Evolutionary conservation across 2,329 filamentous ascomycete genomes (phyloP).

Genomic region (Penicillium expansum): DNA sequence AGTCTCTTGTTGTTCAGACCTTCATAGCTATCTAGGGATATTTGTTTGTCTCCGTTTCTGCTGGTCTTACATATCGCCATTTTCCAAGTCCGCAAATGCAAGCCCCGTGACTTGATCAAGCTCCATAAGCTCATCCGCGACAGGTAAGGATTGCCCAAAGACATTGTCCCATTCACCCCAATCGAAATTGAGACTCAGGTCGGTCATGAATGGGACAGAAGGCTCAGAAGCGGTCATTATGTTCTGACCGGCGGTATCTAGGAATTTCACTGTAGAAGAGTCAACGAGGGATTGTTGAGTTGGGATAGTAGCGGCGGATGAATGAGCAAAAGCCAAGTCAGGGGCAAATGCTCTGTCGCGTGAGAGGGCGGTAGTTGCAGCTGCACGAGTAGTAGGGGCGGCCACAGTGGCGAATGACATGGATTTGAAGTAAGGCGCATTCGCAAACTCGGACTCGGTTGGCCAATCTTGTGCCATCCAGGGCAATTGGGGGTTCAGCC

Average conservation of each 20-base stretch:
- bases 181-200: conserved; percentile 46
- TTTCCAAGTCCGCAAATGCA: conserved; percentile 9
- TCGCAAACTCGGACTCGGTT: conserved; percentile 9
- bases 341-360: neutral
- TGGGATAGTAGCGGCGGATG: neutral
- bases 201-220: conserved; percentile 35
- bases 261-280: conserved; percentile 14
- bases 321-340: neutral
- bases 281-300: neutral
- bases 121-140: conserved; percentile 46
- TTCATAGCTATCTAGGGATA: too few species aligned
- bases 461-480: conserved; percentile 45
- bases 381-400: conserved; percentile 8
- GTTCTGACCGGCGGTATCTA: conserved; percentile 13
- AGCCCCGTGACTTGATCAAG: conserved; percentile 39
- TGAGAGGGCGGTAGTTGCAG: neutral
- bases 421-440: neutral
- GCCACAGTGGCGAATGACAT: neutral
- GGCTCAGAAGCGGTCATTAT: conserved; percentile 4
- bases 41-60: neutral
- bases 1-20: too few species aligned
- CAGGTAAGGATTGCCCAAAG: conserved; percentile 47
- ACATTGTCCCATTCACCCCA: conserved; percentile 52
- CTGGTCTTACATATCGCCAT: neutral
- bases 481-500: conserved; percentile 45